phyloP scores from a whole-genome alignment of 495 filamentous ascomycete genomes.

The Penicillium roqueforti region DNA sequence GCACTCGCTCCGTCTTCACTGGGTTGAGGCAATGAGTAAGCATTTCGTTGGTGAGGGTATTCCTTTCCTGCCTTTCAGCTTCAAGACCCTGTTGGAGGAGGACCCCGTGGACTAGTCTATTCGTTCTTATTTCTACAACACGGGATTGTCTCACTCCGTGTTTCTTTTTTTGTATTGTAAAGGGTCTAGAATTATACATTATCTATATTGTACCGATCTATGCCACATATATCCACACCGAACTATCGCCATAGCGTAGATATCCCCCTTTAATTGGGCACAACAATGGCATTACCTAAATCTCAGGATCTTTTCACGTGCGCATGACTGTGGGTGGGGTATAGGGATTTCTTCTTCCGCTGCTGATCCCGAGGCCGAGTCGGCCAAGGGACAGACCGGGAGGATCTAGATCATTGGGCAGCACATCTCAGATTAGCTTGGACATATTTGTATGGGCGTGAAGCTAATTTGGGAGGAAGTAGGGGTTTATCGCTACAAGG shows the following conservation, averaged over 20 bases:
- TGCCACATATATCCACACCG: background rate
- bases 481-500: background rate
- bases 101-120: constrained; percentile 54
- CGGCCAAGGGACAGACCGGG: background rate
- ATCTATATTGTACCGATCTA: background rate
- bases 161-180: constrained; percentile 4
- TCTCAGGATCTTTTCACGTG: constrained; percentile 7
- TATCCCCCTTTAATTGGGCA: background rate
- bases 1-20: constrained; percentile 91
- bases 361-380: constrained; percentile 11
- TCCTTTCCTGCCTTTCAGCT: constrained; percentile 89
- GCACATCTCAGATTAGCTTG: background rate
- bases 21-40: constrained; percentile 99
- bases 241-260: background rate
- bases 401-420: constrained; percentile 3
- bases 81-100: constrained; percentile 82
- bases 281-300: background rate
- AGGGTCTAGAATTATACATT: constrained; percentile 9
- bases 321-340: constrained; percentile 11
- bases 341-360: constrained; percentile 10
- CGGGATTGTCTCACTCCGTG: background rate
- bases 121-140: background rate
- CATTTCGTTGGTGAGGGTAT: constrained; percentile 96
- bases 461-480: background rate
- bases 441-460: background rate